phyloP scores from a whole-genome alignment of 345 rosid species.

The Eutrema yunnanense region DNA sequence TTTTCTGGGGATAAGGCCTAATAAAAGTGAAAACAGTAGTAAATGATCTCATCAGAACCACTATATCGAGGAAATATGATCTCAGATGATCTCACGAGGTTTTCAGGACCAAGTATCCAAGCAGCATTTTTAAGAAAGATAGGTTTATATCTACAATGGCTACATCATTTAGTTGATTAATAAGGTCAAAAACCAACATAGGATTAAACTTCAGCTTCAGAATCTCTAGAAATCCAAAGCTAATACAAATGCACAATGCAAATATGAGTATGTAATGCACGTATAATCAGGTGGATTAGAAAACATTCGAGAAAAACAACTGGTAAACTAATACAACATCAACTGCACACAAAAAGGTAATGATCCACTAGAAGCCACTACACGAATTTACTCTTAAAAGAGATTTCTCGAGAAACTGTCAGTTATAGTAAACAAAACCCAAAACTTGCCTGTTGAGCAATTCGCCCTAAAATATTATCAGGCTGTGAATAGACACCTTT shows the following conservation, averaged over 20 bases:
- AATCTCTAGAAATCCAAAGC: neutral
- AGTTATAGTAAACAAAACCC: conserved; percentile 5
- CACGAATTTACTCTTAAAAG: neutral
- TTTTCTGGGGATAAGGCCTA: conserved; percentile 93
- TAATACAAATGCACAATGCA: neutral
- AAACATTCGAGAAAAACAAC: conserved; percentile 8
- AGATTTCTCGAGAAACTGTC: neutral
- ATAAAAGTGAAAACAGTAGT: neutral
- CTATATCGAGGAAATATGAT: neutral
- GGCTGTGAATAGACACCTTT: conserved; percentile 99
- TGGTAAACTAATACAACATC: neutral
- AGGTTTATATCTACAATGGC: neutral
- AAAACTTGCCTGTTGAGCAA: conserved; percentile 69
- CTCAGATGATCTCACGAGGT: neutral
- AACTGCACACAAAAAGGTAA: neutral
- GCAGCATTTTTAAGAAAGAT: neutral
- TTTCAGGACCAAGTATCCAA: neutral
- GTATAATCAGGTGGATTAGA: conserved; percentile 3
- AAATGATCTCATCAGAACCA: conserved; percentile 3
- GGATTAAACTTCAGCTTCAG: neutral
- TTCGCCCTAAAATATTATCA: conserved; percentile 77
- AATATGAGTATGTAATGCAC: neutral
- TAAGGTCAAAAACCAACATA: neutral
- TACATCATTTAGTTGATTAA: neutral
- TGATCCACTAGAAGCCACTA: neutral